Evolutionary conservation across 2,329 filamentous ascomycete genomes (phyloP), one percentile per base, ranked within the genome.

Genomic region (Aspergillus pseudoterreus): DNA sequence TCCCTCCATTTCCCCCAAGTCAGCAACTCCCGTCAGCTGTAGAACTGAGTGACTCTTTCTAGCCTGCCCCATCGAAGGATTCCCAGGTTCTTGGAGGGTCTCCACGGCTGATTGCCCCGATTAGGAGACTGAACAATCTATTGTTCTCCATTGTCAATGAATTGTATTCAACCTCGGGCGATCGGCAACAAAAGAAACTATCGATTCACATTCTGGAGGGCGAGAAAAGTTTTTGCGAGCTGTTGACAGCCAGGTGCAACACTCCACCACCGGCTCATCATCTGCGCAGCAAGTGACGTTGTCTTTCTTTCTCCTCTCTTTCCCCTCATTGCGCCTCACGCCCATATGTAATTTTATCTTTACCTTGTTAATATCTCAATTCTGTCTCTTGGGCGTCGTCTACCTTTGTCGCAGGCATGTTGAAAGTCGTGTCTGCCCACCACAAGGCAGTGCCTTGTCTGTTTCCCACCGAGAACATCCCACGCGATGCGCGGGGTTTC

Each of bases 381-480:
- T 46, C 32, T 38, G 6, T 38, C 15, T 38, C 35, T 46, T 35
- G 27, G 12, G 19, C 11, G 19, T 11, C 21, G 32, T 30, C 32
- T 17, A 8, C 9, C 32, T 22, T 21, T 24, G 10, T 45, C 32
- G 49, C 45, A 45, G 35, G 14, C 45, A 54, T 54, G 52, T 46
- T 54, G 49, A 43, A 51, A 22, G 35, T 46, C 36, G 49, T 54
- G 32, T 36, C 53, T 43, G 53, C 38, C 35, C 38, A 21, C n/a
- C 47, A 44, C 39, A 43, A 52, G 15, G 43, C 49, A 33, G 53
- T 46, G 17, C 53, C 46, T 12, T 55, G 53, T 43, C 36, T 39
- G 15, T 55, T 55, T 36, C 53, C 53, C 30, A 52, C 53, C 14
- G 53, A 55, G 24, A 44, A 43, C 30, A 50, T 55, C 30, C 46